phyloP scores from a whole-genome alignment of 805 yeast species.

The Metschnikowia picachoensis region DNA sequence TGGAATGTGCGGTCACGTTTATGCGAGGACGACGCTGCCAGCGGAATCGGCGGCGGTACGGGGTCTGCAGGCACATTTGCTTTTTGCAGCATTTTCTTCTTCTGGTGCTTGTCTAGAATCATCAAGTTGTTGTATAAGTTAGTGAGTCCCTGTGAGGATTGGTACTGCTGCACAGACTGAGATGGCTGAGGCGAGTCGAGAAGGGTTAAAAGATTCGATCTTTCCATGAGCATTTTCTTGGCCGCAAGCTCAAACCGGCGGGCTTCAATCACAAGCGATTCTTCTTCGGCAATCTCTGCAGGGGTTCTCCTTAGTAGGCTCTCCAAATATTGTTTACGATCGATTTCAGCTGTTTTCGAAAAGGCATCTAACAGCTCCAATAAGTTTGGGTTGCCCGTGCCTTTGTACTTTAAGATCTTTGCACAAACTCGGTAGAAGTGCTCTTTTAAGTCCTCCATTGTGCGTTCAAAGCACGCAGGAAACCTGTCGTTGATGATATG shows the following conservation, averaged over 20 bases:
- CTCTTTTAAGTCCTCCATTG: constrained; percentile 78
- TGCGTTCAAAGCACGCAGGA: constrained; percentile 32
- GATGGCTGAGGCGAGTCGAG: constrained; percentile 84
- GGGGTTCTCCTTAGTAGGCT: constrained; percentile 80
- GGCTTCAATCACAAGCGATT: constrained; percentile 88
- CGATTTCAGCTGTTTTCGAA: constrained; percentile 66
- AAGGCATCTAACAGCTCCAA: constrained; percentile 60
- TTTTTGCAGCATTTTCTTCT: constrained; percentile 47
- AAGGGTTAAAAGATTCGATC: constrained; percentile 71
- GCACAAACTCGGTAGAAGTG: constrained; percentile 72
- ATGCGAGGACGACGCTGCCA: constrained; percentile 47
- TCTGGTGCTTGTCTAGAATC: constrained; percentile 59
- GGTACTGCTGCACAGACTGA: constrained; percentile 69
- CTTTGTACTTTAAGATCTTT: constrained; percentile 39
- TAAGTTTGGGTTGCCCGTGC: constrained; percentile 41
- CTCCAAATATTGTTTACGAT: constrained; percentile 76
- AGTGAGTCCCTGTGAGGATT: constrained; percentile 84
- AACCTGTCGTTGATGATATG: constrained; percentile 62
- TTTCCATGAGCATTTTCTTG: constrained; percentile 77
- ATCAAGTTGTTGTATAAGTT: constrained; percentile 79
- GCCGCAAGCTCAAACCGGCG: constrained; percentile 89
- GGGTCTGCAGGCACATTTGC: constrained; percentile 34
- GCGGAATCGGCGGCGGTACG: constrained; percentile 55
- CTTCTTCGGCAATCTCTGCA: constrained; percentile 97
- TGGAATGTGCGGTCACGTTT: constrained; percentile 39